Conservation (phyloP, 176 grass and related monocot genomes). For the Ampelocalamus luodianensis region DNA sequence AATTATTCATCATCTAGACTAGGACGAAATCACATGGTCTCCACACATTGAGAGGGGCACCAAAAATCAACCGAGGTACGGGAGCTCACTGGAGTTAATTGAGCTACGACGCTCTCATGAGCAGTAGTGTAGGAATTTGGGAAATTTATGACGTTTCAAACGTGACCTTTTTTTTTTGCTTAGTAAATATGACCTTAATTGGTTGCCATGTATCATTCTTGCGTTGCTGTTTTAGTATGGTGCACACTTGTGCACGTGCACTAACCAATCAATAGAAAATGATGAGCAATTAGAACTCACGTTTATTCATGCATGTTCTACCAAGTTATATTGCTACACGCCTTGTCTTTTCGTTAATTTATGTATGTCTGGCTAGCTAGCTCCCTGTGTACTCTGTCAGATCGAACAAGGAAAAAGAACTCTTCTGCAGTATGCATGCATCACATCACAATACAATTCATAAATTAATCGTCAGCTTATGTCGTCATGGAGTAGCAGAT, state of each 20-base stretch:
- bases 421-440: background rate
- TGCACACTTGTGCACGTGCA: too few relatives aligned
- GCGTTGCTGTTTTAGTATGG: too few relatives aligned
- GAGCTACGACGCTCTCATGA: too few relatives aligned
- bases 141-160: too few relatives aligned
- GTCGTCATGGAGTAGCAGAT: background rate
- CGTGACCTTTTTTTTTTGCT: too few relatives aligned
- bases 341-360: background rate
- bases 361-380: background rate
- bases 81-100: background rate
- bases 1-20: too few relatives aligned
- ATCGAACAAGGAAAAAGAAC: background rate
- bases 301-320: background rate
- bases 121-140: background rate
- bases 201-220: too few relatives aligned
- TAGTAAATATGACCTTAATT: too few relatives aligned
- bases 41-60: background rate
- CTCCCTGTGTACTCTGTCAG: background rate
- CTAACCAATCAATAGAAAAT: background rate
- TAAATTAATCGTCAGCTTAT: too few relatives aligned
- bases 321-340: too few relatives aligned
- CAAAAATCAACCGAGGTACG: background rate
- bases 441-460: background rate
- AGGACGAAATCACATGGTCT: too few relatives aligned
- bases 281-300: background rate